A percentile compares a stretch with the other conserved stretches of the same genome.
Evolutionary conservation across 495 filamentous ascomycete genomes (phyloP).

Genomic region (Tuber microsphaerosporum): DNA sequence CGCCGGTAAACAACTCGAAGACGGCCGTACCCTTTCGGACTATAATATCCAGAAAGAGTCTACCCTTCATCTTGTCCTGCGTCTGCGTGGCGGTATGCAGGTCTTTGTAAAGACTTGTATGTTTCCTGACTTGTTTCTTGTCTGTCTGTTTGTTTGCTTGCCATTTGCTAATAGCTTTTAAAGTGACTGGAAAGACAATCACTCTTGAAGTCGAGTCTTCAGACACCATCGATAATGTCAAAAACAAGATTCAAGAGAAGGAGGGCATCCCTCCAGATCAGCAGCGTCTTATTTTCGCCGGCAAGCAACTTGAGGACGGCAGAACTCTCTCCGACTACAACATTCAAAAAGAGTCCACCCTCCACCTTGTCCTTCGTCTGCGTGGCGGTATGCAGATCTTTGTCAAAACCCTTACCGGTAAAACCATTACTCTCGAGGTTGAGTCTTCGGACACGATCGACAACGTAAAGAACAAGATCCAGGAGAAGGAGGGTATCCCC

Average conservation of each 20-base stretch:
- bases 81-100: slow-evolving; percentile 98
- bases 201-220: slow-evolving; percentile 60
- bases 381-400: slow-evolving; percentile 99
- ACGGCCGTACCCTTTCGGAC: slow-evolving; percentile 90
- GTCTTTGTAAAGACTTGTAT: slow-evolving; percentile 70
- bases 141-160: neutral
- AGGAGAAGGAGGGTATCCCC: slow-evolving; percentile 72
- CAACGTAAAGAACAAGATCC: slow-evolving; percentile 95
- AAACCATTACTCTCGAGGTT: slow-evolving; percentile 55
- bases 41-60: slow-evolving; percentile 99
- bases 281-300: slow-evolving; percentile 96
- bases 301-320: slow-evolving; percentile 96
- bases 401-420: slow-evolving; percentile 58
- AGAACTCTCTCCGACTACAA: slow-evolving; percentile 96
- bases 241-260: slow-evolving; percentile 98
- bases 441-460: slow-evolving; percentile 97
- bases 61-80: slow-evolving; percentile 90
- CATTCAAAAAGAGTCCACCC: slow-evolving; percentile 96
- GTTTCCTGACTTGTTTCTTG: slow-evolving; percentile 39
- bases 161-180: slow-evolving; percentile 7
- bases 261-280: slow-evolving; percentile 97
- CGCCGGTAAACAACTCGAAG: slow-evolving; percentile 95
- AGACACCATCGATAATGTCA: slow-evolving; percentile 98
- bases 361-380: slow-evolving; percentile 91
- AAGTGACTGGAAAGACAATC: slow-evolving; percentile 40